Conservation (phyloP, 345 rosid genomes). For the Arabis alpina region DNA sequence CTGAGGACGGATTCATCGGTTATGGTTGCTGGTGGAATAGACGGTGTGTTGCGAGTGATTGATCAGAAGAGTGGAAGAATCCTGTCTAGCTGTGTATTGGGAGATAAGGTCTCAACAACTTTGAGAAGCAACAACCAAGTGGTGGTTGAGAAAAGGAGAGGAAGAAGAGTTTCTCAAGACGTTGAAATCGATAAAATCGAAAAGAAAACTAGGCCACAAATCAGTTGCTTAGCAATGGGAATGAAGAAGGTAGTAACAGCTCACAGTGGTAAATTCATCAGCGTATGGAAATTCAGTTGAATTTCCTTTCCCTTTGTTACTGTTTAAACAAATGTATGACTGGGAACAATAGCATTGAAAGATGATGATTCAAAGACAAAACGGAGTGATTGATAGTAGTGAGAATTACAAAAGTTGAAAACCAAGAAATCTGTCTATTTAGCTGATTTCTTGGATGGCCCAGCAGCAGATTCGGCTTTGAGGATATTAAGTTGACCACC, state of each 20-base stretch:
- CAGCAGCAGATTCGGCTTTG: constrained; percentile 50
- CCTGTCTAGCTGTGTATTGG: constrained; percentile 58
- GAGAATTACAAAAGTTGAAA: constrained; percentile 16
- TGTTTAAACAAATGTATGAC: not conserved
- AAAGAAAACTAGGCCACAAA: constrained; percentile 60
- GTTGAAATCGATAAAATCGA: constrained; percentile 54
- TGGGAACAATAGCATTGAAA: not conserved
- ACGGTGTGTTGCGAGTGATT: constrained; percentile 73
- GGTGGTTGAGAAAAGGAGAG: constrained; percentile 50
- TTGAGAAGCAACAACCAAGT: constrained; percentile 36
- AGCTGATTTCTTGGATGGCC: constrained; percentile 47
- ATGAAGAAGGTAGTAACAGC: constrained; percentile 80
- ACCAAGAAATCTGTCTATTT: constrained; percentile 38
- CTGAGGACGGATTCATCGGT: constrained; percentile 55
- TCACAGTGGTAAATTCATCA: constrained; percentile 63
- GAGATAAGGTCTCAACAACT: constrained; percentile 33
- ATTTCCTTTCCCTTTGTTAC: not conserved
- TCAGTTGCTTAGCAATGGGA: constrained; percentile 80
- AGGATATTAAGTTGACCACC: constrained; percentile 78
- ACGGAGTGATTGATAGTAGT: not conserved
- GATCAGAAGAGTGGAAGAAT: constrained; percentile 72
- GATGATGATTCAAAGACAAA: not conserved
- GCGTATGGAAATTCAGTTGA: constrained; percentile 64
- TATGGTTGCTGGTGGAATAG: constrained; percentile 82
- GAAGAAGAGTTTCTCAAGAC: constrained; percentile 52